Conservation (phyloP, 805 yeast genomes). For the Debaryomyces castellii region DNA sequence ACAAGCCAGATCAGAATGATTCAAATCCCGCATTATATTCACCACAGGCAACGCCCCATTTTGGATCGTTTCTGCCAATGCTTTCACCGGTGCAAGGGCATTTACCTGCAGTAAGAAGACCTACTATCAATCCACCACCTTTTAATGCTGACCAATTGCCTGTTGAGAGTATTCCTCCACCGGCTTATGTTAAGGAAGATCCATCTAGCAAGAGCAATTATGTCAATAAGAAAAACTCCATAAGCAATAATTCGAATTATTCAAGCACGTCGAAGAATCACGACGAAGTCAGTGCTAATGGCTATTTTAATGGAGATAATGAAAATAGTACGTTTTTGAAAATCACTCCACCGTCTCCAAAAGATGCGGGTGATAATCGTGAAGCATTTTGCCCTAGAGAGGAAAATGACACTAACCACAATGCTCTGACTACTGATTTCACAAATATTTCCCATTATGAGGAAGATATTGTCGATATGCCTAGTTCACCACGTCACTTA, state of each 20-base stretch:
- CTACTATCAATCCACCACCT: slow-evolving; percentile 64
- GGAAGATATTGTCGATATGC: slow-evolving; percentile 18
- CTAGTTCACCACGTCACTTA: slow-evolving; percentile 11
- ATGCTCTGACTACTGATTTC: not conserved
- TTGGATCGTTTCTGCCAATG: slow-evolving; percentile 40
- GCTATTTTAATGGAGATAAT: not conserved
- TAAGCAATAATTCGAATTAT: not conserved
- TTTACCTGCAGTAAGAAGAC: slow-evolving; percentile 52
- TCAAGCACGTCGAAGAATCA: not conserved
- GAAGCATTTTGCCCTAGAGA: slow-evolving; percentile 8
- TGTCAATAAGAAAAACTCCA: not conserved
- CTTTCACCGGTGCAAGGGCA: slow-evolving; percentile 45
- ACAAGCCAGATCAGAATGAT: slow-evolving; percentile 51
- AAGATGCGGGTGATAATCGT: slow-evolving; percentile 9
- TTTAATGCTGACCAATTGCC: slow-evolving; percentile 37
- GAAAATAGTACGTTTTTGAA: not conserved
- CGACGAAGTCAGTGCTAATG: not conserved
- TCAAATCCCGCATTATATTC: slow-evolving; percentile 44
- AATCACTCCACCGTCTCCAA: slow-evolving; percentile 5
- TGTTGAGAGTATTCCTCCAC: slow-evolving; percentile 17
- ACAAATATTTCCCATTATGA: not conserved
- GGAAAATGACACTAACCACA: not conserved
- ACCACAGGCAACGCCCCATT: slow-evolving; percentile 63
- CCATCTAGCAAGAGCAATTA: not conserved
- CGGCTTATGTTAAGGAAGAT: slow-evolving; percentile 28